Evolutionary conservation across 495 filamentous ascomycete genomes (phyloP).

Genomic region (Aspergillus incahuasiensis): DNA sequence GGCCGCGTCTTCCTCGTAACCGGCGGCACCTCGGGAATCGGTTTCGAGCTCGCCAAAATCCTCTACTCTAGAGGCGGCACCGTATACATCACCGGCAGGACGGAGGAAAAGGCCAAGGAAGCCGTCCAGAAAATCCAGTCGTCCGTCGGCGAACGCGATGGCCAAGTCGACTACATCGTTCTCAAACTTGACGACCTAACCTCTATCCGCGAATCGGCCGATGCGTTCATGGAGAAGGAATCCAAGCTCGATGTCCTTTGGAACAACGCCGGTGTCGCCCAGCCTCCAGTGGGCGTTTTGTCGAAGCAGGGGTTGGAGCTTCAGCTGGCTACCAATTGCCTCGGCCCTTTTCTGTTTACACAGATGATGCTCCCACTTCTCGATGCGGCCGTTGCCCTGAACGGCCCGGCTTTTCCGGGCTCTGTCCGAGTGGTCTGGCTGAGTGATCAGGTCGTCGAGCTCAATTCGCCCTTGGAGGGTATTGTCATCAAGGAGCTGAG

Average conservation of each 20-base stretch:
- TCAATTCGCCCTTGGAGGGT: constrained; percentile 18
- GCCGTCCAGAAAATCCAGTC: constrained; percentile 34
- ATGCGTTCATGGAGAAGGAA: constrained; percentile 36
- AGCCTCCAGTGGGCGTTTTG: constrained; percentile 22
- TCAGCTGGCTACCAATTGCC: constrained; percentile 36
- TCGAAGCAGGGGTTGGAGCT: constrained; percentile 36
- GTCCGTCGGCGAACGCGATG: constrained; percentile 6
- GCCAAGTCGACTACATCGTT: constrained; percentile 37
- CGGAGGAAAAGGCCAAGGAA: constrained; percentile 27
- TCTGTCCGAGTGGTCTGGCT: constrained; percentile 34
- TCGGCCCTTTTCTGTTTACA: constrained; percentile 33
- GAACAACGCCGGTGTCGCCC: constrained; percentile 52
- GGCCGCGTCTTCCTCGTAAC: constrained; percentile 41
- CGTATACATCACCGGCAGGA: constrained; percentile 45
- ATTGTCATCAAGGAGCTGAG: constrained; percentile 23
- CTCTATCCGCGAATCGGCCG: constrained; percentile 44
- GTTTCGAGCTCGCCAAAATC: constrained; percentile 35
- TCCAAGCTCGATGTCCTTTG: constrained; percentile 47
- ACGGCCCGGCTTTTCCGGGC: neutral
- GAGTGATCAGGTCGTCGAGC: constrained; percentile 21
- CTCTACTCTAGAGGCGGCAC: constrained; percentile 36
- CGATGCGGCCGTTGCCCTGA: constrained; percentile 11
- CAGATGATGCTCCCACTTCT: constrained; percentile 27
- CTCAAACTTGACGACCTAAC: constrained; percentile 47
- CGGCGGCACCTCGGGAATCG: constrained; percentile 39